A percentile compares a stretch with the other conserved stretches of the same genome.
Evolutionary conservation across 208 protist species (phyloP).

Genomic region (Wallacemonas sp.): DNA sequence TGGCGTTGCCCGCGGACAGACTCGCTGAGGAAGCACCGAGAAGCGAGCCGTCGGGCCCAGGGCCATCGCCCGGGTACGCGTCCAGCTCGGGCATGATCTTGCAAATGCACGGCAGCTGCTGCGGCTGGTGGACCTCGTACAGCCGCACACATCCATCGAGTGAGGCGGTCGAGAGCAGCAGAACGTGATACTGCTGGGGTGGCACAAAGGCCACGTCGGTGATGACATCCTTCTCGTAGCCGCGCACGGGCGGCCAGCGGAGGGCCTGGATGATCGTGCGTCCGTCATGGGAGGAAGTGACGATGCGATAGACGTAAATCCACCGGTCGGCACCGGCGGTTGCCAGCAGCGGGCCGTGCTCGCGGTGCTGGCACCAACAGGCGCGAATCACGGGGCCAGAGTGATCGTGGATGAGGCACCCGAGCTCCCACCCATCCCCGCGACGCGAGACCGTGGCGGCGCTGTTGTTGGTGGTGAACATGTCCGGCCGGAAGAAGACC

Average conservation of each 20-base stretch:
- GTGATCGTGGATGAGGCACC: conserved; percentile 77
- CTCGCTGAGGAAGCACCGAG: background rate
- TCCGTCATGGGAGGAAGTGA: conserved; percentile 54
- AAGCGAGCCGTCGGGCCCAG: conserved; percentile 7
- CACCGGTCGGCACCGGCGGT: conserved; percentile 82
- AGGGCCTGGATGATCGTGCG: conserved; percentile 47
- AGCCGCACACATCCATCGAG: conserved; percentile 86
- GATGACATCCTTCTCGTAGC: conserved; percentile 89
- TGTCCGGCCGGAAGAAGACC: conserved; percentile 57
- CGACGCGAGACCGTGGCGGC: background rate
- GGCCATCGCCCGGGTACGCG: conserved; percentile 24
- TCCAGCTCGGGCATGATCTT: conserved; percentile 67
- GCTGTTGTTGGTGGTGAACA: conserved; percentile 12
- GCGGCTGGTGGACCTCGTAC: conserved; percentile 81
- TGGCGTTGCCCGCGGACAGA: background rate
- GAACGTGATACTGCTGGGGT: conserved; percentile 72
- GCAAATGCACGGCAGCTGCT: conserved; percentile 68
- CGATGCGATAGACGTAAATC: conserved; percentile 88
- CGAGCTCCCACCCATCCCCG: conserved; percentile 54
- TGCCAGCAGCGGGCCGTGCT: conserved; percentile 80
- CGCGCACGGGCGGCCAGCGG: conserved; percentile 64
- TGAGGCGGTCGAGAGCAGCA: conserved; percentile 85
- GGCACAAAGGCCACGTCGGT: conserved; percentile 89
- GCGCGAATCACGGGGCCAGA: conserved; percentile 74
- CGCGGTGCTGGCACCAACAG: conserved; percentile 83